Evolutionary conservation across 495 filamentous ascomycete genomes (phyloP).

Genomic region (Penicillium robsamsonii): DNA sequence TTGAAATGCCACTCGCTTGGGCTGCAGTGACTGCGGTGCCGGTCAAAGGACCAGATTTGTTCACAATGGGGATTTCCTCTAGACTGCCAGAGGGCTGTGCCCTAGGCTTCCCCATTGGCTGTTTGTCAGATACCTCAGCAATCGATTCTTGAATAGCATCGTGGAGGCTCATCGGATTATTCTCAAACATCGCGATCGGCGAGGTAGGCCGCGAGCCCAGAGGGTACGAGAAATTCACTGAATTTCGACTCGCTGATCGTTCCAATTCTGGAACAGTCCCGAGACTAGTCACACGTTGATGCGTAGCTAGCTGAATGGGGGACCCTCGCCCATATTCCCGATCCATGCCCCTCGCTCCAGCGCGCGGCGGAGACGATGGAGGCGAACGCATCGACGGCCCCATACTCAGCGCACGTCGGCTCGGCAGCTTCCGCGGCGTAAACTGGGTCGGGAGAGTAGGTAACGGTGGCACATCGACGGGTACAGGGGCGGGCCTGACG

Average conservation of each 20-base stretch:
- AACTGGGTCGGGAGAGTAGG: conserved; percentile 62
- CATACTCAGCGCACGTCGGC: conserved; percentile 52
- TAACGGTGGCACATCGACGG: conserved; percentile 63
- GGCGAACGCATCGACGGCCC: conserved; percentile 51
- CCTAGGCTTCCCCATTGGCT: conserved; percentile 37
- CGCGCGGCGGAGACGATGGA: conserved; percentile 44
- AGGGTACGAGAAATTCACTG: conserved; percentile 86
- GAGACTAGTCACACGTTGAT: conserved; percentile 28
- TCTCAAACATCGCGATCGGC: conserved; percentile 27
- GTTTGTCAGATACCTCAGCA: conserved; percentile 46
- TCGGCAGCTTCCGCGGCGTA: conserved; percentile 30
- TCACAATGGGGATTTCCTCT: conserved; percentile 46
- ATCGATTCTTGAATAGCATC: conserved; percentile 33
- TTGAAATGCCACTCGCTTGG: conserved; percentile 25
- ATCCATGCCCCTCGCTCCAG: conserved; percentile 47
- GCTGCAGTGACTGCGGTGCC: conserved; percentile 40
- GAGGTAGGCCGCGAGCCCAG: conserved; percentile 53
- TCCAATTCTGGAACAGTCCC: conserved; percentile 47
- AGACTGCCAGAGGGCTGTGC: conserved; percentile 33
- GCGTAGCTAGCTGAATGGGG: conserved; percentile 18
- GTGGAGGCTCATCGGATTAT: conserved; percentile 17
- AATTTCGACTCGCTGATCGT: conserved; percentile 60
- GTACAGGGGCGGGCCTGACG: conserved; percentile 27
- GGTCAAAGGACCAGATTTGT: conserved; percentile 35
- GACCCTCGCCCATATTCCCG: conserved; percentile 29